These are phyloP conservation scores for Ophiobolus disseminans DNA, from an alignment of 2,329 filamentous ascomycete species.

Conservation along the genomic window DNA sequence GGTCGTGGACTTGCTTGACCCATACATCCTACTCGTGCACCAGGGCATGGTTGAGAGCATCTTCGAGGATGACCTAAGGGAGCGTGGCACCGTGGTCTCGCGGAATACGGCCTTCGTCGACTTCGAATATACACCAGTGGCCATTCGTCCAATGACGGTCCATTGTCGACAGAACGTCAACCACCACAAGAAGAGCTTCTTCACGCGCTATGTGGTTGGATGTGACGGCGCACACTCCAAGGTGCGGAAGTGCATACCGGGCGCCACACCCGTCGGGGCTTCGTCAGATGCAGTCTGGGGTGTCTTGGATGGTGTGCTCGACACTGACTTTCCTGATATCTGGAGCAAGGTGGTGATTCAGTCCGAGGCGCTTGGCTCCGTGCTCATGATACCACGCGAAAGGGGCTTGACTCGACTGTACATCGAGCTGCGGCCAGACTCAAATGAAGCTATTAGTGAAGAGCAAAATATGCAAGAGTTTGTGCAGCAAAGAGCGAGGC, in stretches of 20 bases:
- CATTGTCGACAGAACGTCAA: conserved; percentile 49
- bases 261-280: conserved; percentile 55
- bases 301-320: conserved; percentile 73
- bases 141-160: conserved; percentile 51
- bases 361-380: conserved; percentile 70
- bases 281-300: conserved; percentile 70
- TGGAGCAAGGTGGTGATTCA: conserved; percentile 77
- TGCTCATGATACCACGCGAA: conserved; percentile 77
- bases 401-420: conserved; percentile 73
- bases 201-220: conserved; percentile 71
- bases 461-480: conserved; percentile 65
- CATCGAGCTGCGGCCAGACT: conserved; percentile 54
- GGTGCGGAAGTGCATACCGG: conserved; percentile 68
- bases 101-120: conserved; percentile 69
- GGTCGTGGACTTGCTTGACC: conserved; percentile 59
- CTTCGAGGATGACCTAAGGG: conserved; percentile 72
- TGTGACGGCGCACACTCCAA: conserved; percentile 77
- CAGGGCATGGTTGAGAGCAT: conserved; percentile 78
- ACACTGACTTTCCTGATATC: conserved; percentile 76
- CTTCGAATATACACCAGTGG: conserved; percentile 52
- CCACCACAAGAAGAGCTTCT: conserved; percentile 53
- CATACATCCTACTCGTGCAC: conserved; percentile 65
- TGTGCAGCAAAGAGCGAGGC: conserved; percentile 69
- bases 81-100: conserved; percentile 68
- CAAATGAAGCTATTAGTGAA: conserved; percentile 38